Percentiles rank a stretch among this genome's conserved stretches.
Evolutionary conservation across 768 basidiomycete genomes (phyloP).

Genomic region (Gautieria morchelliformis): DNA sequence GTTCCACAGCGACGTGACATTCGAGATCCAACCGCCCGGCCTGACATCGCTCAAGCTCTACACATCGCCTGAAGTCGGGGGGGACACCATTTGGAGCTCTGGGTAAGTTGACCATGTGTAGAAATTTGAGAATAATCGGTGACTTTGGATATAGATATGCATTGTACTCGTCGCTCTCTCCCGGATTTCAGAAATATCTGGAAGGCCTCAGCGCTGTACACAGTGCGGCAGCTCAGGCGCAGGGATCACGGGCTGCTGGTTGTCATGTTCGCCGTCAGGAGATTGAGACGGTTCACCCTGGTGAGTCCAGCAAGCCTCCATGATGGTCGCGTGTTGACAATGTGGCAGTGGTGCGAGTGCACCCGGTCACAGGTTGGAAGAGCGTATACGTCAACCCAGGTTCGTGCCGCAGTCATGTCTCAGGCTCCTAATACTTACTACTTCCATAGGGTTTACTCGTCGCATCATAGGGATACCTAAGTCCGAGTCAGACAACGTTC

Average conservation of each 20-base stretch:
- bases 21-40: slow-evolving; percentile 76
- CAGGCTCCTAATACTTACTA: not conserved
- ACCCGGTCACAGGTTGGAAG: slow-evolving; percentile 82
- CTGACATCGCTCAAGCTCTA: slow-evolving; percentile 69
- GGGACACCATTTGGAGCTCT: slow-evolving; percentile 76
- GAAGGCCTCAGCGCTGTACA: slow-evolving; percentile 67
- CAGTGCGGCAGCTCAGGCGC: slow-evolving; percentile 68
- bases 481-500: slow-evolving; percentile 67
- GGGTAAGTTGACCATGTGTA: slow-evolving; percentile 35
- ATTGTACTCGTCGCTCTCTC: slow-evolving; percentile 75
- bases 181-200: slow-evolving; percentile 64
- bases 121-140: not conserved
- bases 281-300: slow-evolving; percentile 63
- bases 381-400: slow-evolving; percentile 74
- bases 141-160: slow-evolving; percentile 43
- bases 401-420: slow-evolving; percentile 16
- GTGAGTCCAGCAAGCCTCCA: not conserved
- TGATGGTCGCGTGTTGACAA: not conserved
- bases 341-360: slow-evolving; percentile 55
- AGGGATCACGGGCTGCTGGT: slow-evolving; percentile 61
- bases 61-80: slow-evolving; percentile 60
- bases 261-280: slow-evolving; percentile 60
- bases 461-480: slow-evolving; percentile 73
- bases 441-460: slow-evolving; percentile 57
- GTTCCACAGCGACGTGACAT: slow-evolving; percentile 79